Conservation (phyloP, 169 alveolate genomes). For the Theileria equi region DNA sequence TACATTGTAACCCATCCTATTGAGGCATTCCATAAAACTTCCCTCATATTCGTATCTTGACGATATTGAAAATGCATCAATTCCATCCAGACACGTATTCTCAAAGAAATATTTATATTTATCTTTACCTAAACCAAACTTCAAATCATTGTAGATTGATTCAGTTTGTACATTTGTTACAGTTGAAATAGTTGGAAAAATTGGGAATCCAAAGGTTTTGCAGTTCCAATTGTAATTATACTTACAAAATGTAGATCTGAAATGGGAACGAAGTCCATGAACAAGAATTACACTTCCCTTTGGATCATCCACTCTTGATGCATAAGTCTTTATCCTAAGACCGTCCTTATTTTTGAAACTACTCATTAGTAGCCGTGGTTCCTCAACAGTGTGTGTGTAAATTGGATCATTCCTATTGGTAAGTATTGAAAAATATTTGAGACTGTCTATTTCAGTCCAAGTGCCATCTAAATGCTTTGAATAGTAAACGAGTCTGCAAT, state of each 20-base stretch:
- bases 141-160: slow-evolving; percentile 18
- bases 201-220: slow-evolving; percentile 33
- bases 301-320: slow-evolving; percentile 54
- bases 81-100: slow-evolving; percentile 30
- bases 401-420: slow-evolving; percentile 20
- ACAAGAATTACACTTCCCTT: slow-evolving; percentile 55
- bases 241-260: slow-evolving; percentile 54
- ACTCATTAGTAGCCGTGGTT: slow-evolving; percentile 32
- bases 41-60: slow-evolving; percentile 50
- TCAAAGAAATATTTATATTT: slow-evolving; percentile 20
- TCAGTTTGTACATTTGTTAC: slow-evolving; percentile 9
- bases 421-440: background rate
- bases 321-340: slow-evolving; percentile 57
- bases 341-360: slow-evolving; percentile 64
- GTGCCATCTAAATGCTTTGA: background rate
- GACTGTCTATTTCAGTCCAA: background rate
- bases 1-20: slow-evolving; percentile 57
- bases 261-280: slow-evolving; percentile 64
- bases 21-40: slow-evolving; percentile 63
- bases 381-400: slow-evolving; percentile 7
- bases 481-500: slow-evolving; percentile 1
- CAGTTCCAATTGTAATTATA: slow-evolving; percentile 55
- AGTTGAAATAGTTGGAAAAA: slow-evolving; percentile 12
- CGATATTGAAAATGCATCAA: slow-evolving; percentile 14
- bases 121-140: slow-evolving; percentile 10